A percentile compares a stretch with the other conserved stretches of the same genome.
Evolutionary conservation across 106 monocot species (phyloP).

Genomic region (Dioscorea zingiberensis): DNA sequence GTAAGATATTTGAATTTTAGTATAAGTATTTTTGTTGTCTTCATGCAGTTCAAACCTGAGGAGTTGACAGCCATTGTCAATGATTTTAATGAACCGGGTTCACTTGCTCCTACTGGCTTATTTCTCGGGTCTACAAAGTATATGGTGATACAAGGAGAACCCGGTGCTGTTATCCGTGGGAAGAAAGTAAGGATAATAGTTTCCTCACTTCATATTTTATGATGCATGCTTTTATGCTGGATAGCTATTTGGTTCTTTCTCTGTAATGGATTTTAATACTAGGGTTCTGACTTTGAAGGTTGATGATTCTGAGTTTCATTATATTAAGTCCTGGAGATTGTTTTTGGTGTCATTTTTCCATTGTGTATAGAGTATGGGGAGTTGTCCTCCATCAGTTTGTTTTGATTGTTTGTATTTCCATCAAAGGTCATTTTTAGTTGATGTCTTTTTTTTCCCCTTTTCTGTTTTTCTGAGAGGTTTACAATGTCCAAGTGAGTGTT

Average conservation of each 20-base stretch:
- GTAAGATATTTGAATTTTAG: background rate
- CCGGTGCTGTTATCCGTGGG: constrained; percentile 61
- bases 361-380: too few species aligned
- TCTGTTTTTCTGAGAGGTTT: too few species aligned
- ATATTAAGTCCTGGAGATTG: too few species aligned
- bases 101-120: constrained; percentile 52
- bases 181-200: constrained; percentile 30
- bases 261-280: too few species aligned
- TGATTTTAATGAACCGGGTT: constrained; percentile 56
- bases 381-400: too few species aligned
- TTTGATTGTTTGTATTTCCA: too few species aligned
- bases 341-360: too few species aligned
- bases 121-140: constrained; percentile 37
- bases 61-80: constrained; percentile 47
- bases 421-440: too few species aligned
- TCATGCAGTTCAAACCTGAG: constrained; percentile 37
- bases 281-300: too few species aligned
- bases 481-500: too few species aligned
- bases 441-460: too few species aligned
- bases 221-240: background rate
- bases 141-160: constrained; percentile 64
- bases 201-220: background rate
- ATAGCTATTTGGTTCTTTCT: background rate
- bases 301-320: too few species aligned
- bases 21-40: background rate